phyloP scores from a whole-genome alignment of 2,329 filamentous ascomycete species.

The Keithomyces neogunnii region DNA sequence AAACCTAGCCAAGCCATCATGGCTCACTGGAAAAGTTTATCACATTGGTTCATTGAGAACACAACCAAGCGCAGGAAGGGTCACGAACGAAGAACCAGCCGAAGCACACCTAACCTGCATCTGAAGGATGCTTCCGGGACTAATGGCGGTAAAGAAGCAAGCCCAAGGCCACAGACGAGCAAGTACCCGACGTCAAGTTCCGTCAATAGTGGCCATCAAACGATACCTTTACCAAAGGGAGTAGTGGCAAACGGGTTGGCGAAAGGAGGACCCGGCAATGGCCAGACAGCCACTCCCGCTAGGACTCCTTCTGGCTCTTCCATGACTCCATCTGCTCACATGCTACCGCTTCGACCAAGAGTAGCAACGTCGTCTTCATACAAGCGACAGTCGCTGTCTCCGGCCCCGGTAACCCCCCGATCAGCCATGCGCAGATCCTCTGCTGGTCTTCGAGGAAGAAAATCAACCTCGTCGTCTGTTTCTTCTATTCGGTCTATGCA shows the following conservation, averaged over 20 bases:
- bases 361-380: constrained; percentile 33
- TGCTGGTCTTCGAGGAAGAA: constrained; percentile 75
- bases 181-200: constrained; percentile 39
- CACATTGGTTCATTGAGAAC: constrained; percentile 54
- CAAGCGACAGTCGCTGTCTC: constrained; percentile 74
- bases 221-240: constrained; percentile 39
- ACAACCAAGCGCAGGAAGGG: constrained; percentile 44
- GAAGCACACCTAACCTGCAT: constrained; percentile 52
- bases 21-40: constrained; percentile 55
- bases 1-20: constrained; percentile 51
- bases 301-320: constrained; percentile 14
- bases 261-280: constrained; percentile 16
- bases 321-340: constrained; percentile 18
- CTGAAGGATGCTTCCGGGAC: constrained; percentile 38
- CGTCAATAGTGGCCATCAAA: constrained; percentile 22
- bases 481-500: constrained; percentile 90
- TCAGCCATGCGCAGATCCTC: constrained; percentile 79
- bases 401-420: constrained; percentile 79
- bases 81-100: constrained; percentile 41
- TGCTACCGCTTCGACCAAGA: constrained; percentile 16
- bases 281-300: constrained; percentile 10
- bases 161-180: constrained; percentile 52
- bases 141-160: constrained; percentile 40
- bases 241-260: constrained; percentile 43
- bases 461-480: constrained; percentile 92